phyloP scores from a whole-genome alignment of 73 alveolate species.

The Chromera velia region DNA sequence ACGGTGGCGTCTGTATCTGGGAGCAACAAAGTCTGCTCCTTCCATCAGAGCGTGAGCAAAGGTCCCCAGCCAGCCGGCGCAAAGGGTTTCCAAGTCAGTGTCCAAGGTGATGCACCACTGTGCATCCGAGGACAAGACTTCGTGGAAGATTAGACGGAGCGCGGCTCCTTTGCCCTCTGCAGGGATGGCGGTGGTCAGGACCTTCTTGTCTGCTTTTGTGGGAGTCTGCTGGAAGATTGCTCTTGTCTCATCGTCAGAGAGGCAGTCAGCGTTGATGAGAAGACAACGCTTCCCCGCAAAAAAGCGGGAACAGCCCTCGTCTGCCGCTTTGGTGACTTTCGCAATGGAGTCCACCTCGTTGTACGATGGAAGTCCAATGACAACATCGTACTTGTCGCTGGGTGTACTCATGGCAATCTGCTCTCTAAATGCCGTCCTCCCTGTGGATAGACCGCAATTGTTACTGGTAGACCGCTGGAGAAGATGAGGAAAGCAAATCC shows the following conservation, averaged over 20 bases:
- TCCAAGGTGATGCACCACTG: conserved; percentile 1
- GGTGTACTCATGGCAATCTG: too few species aligned
- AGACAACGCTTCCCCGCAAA: conserved; percentile 22
- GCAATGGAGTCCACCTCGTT: conserved; percentile 18
- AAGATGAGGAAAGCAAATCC: too few species aligned
- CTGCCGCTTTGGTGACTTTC: conserved; percentile 13
- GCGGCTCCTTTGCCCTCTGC: conserved; percentile 34
- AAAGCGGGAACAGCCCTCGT: conserved; percentile 14
- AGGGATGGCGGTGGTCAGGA: conserved; percentile 3
- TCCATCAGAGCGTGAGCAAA: neutral
- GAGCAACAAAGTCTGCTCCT: conserved; percentile 7
- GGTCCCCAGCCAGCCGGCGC: conserved; percentile 10
- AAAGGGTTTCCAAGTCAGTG: conserved; percentile 12
- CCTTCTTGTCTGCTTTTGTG: neutral
- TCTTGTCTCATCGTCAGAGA: conserved; percentile 8
- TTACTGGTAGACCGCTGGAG: too few species aligned
- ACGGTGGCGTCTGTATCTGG: conserved; percentile 24
- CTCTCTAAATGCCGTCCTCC: too few species aligned
- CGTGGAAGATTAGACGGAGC: neutral
- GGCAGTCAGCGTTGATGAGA: conserved; percentile 24
- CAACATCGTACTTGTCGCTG: too few species aligned
- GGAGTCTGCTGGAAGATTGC: neutral
- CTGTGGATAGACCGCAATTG: too few species aligned
- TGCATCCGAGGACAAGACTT: conserved; percentile 3
- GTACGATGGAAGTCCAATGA: conserved; percentile 19